Conservation (phyloP, 2,329 filamentous ascomycete genomes). For the Helicocarpus griseus region DNA sequence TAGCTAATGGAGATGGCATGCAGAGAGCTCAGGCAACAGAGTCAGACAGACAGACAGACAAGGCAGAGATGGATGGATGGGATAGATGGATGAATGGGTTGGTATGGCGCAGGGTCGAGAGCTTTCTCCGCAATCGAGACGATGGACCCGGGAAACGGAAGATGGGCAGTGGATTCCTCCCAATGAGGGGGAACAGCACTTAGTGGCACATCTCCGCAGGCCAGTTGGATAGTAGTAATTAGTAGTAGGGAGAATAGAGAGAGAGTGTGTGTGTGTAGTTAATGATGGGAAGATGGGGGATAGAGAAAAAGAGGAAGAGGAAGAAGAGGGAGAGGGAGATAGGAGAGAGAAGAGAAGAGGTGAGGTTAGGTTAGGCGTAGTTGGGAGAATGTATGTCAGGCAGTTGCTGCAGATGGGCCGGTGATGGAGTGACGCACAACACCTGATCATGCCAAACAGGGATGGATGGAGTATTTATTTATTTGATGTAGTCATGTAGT, state of each 20-base stretch:
- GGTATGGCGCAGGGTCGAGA: not conserved
- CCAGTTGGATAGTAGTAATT: not conserved
- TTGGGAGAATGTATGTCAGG: too few species aligned
- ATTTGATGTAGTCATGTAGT: too few species aligned
- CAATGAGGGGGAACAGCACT: conserved; percentile 1
- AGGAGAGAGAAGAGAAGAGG: not conserved
- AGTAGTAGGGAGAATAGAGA: not conserved
- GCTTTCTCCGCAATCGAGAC: not conserved
- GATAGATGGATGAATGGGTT: not conserved
- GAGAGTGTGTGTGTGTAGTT: not conserved
- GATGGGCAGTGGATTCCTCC: conserved; percentile 2
- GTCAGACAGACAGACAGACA: not conserved
- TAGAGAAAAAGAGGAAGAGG: not conserved
- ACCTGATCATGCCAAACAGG: too few species aligned
- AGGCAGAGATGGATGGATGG: not conserved
- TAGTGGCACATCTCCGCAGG: conserved; percentile 3
- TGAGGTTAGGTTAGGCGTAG: too few species aligned
- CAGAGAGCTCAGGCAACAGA: not conserved
- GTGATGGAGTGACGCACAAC: conserved; percentile 4
- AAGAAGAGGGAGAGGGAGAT: not conserved
- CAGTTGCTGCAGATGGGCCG: too few species aligned
- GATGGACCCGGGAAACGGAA: not conserved
- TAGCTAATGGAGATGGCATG: not conserved
- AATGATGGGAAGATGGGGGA: not conserved
- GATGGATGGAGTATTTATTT: too few species aligned